A percentile compares a stretch with the other conserved stretches of the same genome.
Conservation (phyloP, 306 rosid genomes). For the Lathyrus sativus region DNA sequence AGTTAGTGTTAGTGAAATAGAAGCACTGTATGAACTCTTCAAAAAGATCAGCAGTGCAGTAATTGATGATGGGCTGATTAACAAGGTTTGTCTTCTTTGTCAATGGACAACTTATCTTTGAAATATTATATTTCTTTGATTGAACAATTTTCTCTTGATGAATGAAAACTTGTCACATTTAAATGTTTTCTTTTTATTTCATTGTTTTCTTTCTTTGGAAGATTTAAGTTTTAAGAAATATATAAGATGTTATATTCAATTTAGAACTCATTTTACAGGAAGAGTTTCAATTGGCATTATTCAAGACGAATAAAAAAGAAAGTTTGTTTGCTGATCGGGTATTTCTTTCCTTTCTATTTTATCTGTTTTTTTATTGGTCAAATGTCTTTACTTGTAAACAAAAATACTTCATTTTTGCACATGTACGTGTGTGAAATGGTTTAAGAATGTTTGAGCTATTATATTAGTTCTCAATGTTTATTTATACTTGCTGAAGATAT, state of each 20-base stretch:
- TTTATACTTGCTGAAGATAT: conserved; percentile 8
- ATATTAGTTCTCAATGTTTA: conserved; percentile 2
- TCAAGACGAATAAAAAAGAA: conserved; percentile 97
- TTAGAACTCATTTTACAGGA: conserved; percentile 58
- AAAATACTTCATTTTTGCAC: not conserved
- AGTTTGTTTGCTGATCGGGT: conserved; percentile 98
- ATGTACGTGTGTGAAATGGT: too few relatives aligned
- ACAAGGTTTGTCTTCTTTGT: conserved; percentile 64
- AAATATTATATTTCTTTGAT: conserved; percentile 20
- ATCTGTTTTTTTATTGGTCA: not conserved
- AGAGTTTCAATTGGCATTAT: conserved; percentile 94
- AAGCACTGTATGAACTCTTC: conserved; percentile 95
- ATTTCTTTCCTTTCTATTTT: conserved; percentile 38
- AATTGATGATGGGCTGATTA: conserved; percentile 93
- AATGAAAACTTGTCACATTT: not conserved
- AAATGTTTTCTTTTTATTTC: conserved; percentile 1
- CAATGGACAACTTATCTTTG: conserved; percentile 14
- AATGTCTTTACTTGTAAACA: too few relatives aligned
- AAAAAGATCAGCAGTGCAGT: conserved; percentile 97
- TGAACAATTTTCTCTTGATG: conserved; percentile 4
- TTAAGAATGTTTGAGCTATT: not conserved
- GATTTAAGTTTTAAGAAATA: not conserved
- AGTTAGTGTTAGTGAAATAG: conserved; percentile 98
- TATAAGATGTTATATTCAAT: conserved; percentile 25
- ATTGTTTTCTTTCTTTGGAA: conserved; percentile 6